Evolutionary conservation across 139 green algal species (phyloP).

Genomic region (Chlorella ohadii): DNA sequence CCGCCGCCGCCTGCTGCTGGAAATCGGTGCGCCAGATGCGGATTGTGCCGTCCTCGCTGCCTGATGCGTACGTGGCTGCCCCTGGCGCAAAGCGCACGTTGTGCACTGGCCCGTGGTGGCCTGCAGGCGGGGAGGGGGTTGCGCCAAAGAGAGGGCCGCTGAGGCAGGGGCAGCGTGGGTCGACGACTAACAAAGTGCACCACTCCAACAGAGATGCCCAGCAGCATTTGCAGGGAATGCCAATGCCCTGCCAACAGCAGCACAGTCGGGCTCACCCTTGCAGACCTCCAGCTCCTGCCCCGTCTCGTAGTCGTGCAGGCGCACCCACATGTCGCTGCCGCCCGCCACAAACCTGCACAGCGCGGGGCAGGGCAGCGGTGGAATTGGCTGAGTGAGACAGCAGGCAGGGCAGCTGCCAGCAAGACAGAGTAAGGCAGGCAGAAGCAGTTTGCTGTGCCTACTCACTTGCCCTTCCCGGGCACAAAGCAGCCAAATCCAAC

Average conservation of each 20-base stretch:
- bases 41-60: slow-evolving; percentile 97
- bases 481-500: too few species aligned
- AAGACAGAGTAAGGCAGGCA: too few species aligned
- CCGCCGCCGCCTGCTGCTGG: not conserved
- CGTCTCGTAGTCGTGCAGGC: slow-evolving; percentile 86
- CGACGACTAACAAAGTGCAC: too few species aligned
- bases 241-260: too few species aligned
- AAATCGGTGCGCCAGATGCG: slow-evolving; percentile 88
- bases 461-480: slow-evolving; percentile 50
- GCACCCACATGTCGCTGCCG: slow-evolving; percentile 98
- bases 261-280: slow-evolving; percentile 37
- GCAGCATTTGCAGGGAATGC: too few species aligned
- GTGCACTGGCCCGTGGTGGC: slow-evolving; percentile 98
- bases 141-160: not conserved
- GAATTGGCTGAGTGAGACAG: too few species aligned
- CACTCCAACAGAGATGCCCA: too few species aligned
- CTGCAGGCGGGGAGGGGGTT: slow-evolving; percentile 54
- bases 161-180: too few species aligned
- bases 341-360: slow-evolving; percentile 77
- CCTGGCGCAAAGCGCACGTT: slow-evolving; percentile 92
- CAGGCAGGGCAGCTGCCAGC: too few species aligned
- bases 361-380: not conserved
- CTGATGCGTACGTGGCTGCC: slow-evolving; percentile 90
- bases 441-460: too few species aligned
- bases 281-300: slow-evolving; percentile 72